phyloP scores from a whole-genome alignment of 2,329 filamentous ascomycete genomes.

The Cryphonectria japonica region DNA sequence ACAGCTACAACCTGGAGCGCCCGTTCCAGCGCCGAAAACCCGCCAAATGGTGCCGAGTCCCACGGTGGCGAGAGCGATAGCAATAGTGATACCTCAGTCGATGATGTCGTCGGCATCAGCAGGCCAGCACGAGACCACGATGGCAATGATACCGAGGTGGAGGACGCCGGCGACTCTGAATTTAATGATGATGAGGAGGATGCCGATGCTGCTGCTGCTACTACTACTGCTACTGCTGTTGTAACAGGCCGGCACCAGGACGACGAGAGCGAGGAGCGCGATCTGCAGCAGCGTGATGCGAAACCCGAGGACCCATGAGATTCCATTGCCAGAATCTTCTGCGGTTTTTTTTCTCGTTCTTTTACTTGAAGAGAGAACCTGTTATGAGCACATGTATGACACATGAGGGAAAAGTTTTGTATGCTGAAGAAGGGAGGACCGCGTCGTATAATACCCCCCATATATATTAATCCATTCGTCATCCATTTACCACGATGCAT shows the following conservation, averaged over 20 bases:
- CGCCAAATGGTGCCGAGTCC: not conserved
- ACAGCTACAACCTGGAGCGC: not conserved
- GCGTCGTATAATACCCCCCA: not conserved
- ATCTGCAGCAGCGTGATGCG: not conserved
- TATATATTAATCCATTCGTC: not conserved
- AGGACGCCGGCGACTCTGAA: not conserved
- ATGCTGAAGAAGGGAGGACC: not conserved
- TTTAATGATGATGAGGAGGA: not conserved
- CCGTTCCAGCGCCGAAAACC: not conserved
- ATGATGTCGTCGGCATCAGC: not conserved
- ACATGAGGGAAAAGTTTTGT: not conserved
- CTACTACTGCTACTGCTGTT: not conserved
- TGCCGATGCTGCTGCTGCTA: no score
- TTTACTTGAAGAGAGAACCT: not conserved
- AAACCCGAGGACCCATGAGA: conserved; percentile 1
- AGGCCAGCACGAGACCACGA: not conserved
- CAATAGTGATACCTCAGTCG: not conserved
- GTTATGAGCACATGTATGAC: not conserved
- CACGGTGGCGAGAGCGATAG: not conserved
- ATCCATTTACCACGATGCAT: not conserved
- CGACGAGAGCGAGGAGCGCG: not conserved
- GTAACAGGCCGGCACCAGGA: not conserved
- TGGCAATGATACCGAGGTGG: not conserved
- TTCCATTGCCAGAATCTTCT: not conserved
- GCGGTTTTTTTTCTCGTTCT: not conserved